Evolutionary conservation across 257 asterid genomes (phyloP), one percentile per base, ranked within the genome.

Genomic region (Asclepias syriaca): DNA sequence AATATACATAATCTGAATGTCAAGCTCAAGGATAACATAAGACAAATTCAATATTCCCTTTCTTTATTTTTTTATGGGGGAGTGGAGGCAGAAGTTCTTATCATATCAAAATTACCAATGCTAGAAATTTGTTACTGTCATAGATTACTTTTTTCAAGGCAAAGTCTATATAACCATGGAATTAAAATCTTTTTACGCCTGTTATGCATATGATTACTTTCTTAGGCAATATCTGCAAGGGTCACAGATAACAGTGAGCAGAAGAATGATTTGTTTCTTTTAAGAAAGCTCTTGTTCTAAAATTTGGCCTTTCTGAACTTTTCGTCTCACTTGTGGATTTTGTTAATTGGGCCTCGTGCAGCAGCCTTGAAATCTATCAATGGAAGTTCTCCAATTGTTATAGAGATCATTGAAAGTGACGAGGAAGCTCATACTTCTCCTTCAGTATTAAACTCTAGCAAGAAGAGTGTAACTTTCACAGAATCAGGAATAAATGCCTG

Each of bases 341-440:
- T 2, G 4, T 29, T 22, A 2, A 32, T 18, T 22, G 49, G 32
- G 61, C 49, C 53, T 22, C 65, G 37, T 50, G 72, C 72, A 68
- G 63, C 12, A 60, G 61, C 11, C 72, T 21, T 56, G 46, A 22
- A 16, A 43, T 43, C 65, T 69, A 9, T 2, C 65, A 69, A 60
- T 7, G 14, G 18, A 48, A 46, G 48, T 39, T 59, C 79, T 50
- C 65, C 64, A 60, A 49, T 57, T 50, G 53, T 32, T 32, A 2
- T 60, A 18, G 66, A 61, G 66, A 45, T 75, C 50, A 48, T 14
- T 39, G 49, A 34, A 39, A 69, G 79, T 2, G 79, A 75, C 37
- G 75, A 69, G 69, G 75, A 69, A 68, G 24, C 48, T 68, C 3
- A 73, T 45, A 15, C 46, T 65, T 7, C 46, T 11, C 21, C 18